Base-by-base conservation (phyloP, 1,284 basidiomycete genomes). In the Cryptococcus deneoformans region DNA sequence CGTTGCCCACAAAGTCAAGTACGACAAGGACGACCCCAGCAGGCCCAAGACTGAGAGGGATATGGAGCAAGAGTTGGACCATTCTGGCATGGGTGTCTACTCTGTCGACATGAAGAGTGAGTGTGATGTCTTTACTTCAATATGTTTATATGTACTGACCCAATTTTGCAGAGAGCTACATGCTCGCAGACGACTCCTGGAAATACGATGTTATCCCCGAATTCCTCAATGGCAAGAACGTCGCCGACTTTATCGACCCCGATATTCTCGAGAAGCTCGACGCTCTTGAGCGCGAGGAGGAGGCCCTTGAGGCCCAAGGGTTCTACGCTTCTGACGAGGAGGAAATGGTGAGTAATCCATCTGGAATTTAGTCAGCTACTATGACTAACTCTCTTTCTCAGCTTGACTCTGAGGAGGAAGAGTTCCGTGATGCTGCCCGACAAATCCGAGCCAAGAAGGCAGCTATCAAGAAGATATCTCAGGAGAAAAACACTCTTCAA, bases 181-280 rank as follows among this genome's bases (percentile, higher is more conserved):
- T 97, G 37, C 86, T 99, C 55, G 84, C 86, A 44, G 87, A 97
- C 73, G 87, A 90, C 51, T 88, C 91, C 53, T 99, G 95, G 95
- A 99, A 97, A 81, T 84, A 87, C 80, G 95, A 99, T 74, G 84
- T 86, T 65, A 90, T 99, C 29, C 96, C 95, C 35, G 96, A 99
- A 79, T 90, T 99, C 71, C 86, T 92, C 86, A 86, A 98, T 65
- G 96, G 95, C 79, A 98, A 98, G 85, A 99, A 99, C 80, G 81
- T 99, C 56, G 94, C 94, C 43, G 95, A 99, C 82, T 99, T 99
- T 69, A 90, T 99, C 78, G 96, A 99, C 77, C 90, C 93, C n/a
- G 96, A 99, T 72, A 99, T 99, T 65, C 86, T 87, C 44, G 92
- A 94, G 79, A 94, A 92, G 79, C 86, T 99, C 58, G 95, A 98